These are phyloP conservation scores for Citrus trifoliata DNA, from an alignment of 345 rosid genomes.

Conservation along the genomic window DNA sequence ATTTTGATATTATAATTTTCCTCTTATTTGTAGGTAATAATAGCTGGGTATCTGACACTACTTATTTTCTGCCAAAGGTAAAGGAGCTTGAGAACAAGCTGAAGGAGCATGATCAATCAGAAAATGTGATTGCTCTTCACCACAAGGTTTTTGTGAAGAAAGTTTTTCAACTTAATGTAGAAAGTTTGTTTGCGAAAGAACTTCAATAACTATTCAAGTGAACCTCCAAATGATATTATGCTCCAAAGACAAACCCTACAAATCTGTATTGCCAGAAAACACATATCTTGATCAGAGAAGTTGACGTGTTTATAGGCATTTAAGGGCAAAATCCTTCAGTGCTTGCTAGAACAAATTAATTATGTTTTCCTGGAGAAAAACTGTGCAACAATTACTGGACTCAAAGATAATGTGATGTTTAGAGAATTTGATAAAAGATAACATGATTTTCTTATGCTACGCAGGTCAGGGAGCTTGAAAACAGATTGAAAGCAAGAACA, in stretches of 20 bases:
- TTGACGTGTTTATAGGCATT: no score
- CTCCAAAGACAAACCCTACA: background rate
- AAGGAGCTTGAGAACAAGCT: conserved; percentile 29
- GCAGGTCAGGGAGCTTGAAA: conserved; percentile 36
- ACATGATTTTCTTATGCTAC: conserved; percentile 5
- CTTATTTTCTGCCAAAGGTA: conserved; percentile 20
- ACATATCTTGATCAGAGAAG: background rate
- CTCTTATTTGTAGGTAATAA: background rate
- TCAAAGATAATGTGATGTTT: background rate
- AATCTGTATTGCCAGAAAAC: background rate
- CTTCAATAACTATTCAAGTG: background rate
- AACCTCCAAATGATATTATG: background rate
- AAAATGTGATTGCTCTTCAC: conserved; percentile 14
- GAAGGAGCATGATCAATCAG: conserved; percentile 17
- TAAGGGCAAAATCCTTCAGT: background rate
- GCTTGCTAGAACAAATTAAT: background rate
- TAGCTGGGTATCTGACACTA: background rate
- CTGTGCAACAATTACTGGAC: background rate
- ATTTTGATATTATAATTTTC: background rate
- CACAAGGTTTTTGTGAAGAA: conserved; percentile 24
- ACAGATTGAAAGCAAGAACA: conserved; percentile 25
- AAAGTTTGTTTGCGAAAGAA: background rate
- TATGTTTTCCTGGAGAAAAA: background rate
- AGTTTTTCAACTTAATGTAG: background rate
- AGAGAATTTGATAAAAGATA: background rate